Evolutionary conservation across 768 basidiomycete genomes (phyloP).

Genomic region (Boletus tylopilopsis): DNA sequence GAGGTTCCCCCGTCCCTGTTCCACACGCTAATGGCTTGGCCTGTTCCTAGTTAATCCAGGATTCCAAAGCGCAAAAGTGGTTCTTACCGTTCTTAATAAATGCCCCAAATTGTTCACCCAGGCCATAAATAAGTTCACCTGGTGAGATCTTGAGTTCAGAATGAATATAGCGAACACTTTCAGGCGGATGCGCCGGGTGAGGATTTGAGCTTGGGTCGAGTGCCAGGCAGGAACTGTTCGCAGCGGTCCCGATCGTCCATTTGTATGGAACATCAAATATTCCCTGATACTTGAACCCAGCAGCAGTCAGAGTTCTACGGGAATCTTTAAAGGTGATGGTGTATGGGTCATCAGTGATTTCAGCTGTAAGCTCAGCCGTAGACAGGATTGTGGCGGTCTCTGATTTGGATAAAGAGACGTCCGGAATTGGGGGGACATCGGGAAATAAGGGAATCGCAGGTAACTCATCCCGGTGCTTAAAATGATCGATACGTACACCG

Average conservation of each 20-base stretch:
- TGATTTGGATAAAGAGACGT: constrained; percentile 32
- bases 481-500: constrained; percentile 55
- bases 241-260: constrained; percentile 49
- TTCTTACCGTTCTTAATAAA: constrained; percentile 72
- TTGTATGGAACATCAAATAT: constrained; percentile 52
- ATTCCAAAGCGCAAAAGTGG: constrained; percentile 19
- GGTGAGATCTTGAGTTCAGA: constrained; percentile 62
- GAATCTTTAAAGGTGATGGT: constrained; percentile 58
- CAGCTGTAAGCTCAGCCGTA: constrained; percentile 47
- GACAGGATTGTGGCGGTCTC: constrained; percentile 32
- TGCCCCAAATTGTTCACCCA: constrained; percentile 73
- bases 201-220: constrained; percentile 60
- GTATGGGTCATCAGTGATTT: constrained; percentile 58
- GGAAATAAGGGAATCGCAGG: constrained; percentile 61
- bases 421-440: constrained; percentile 47
- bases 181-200: constrained; percentile 39
- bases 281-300: constrained; percentile 53
- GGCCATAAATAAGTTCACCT: constrained; percentile 68
- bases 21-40: constrained; percentile 62
- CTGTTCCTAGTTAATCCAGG: constrained; percentile 26
- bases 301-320: constrained; percentile 23
- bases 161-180: constrained; percentile 44
- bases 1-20: constrained; percentile 76
- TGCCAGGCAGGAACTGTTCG: constrained; percentile 54
- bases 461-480: constrained; percentile 40